Base-by-base conservation (phyloP, 1,284 basidiomycete genomes). In the Blastosporella zonata region DNA sequence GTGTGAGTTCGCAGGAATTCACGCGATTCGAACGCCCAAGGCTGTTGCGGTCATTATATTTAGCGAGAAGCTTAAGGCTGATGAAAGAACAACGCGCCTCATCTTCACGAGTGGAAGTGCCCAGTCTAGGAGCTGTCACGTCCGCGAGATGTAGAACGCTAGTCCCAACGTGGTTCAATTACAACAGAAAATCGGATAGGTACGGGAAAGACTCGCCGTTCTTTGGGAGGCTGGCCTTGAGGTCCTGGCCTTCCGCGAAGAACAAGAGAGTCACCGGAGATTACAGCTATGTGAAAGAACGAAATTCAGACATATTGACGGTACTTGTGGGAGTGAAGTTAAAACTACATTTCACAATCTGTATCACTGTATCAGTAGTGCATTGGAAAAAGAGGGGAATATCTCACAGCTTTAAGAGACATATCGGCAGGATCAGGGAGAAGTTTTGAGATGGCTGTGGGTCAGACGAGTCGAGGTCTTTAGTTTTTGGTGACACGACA, bases 21-120 rank as follows among this genome's bases (percentile, higher is more conserved):
- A 61, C 96, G 87, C 35, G 93, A 86, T 63, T 95, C 90, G 64
- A 90, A 97, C 3, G 94, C 91, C 80, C 88, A 93, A 7, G 87
- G 83, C 89, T 94, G 56, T 42, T 53, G 28, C 49, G 48, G 43
- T 18, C 8, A 40, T 49, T 13, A 40, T 21, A 27, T 39, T 25
- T 45, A 33, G 35, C 29, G 6, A 41, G 41, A 29, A 6, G 22
- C 15, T 22, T n/a, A n/a, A 31, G 31, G 20, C 25, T 37, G 12
- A n/a, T 9, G 34, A 13, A n/a, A 43, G 27, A 33, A 12, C 4
- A 39, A 58, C 77, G 55, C 55, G 87, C 91, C 77, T 97, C 93
- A 64, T 97, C 94, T 57, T 93, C 89, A 50, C 93, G 78, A 20
- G 79, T 78, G 20, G 84, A 72, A 7, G 84, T 89, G 10, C 93